Evolutionary conservation across 2,329 filamentous ascomycete species (phyloP).

Genomic region (Hymenoscyphus fraxineus): DNA sequence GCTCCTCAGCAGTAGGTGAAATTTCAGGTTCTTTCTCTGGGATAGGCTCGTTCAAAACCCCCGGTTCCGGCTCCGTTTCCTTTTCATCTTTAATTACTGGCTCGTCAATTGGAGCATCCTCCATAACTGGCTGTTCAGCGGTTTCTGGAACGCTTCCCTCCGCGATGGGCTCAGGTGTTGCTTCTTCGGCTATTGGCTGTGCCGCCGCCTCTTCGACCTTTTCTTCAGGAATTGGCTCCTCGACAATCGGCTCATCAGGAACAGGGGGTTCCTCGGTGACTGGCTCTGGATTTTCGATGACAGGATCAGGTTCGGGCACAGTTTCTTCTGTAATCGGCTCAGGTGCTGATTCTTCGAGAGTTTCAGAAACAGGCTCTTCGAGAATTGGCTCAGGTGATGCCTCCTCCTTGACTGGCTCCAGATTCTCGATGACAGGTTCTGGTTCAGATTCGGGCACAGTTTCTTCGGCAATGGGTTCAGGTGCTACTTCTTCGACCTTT

Average conservation of each 20-base stretch:
- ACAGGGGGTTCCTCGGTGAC: not conserved
- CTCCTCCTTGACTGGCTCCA: not conserved
- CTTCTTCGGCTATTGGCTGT: not conserved
- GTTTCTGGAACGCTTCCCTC: not conserved
- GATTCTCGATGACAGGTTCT: not conserved
- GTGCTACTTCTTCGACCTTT: not conserved
- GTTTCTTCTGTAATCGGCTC: not conserved
- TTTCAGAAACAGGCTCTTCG: not conserved
- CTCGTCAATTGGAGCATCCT: not conserved
- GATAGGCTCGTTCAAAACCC: not conserved
- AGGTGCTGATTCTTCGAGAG: not conserved
- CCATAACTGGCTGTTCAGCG: not conserved
- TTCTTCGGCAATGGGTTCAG: not conserved
- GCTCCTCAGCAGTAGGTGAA: not conserved
- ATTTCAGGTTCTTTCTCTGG: not conserved
- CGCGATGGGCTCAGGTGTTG: too few relatives aligned
- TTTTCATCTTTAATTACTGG: not conserved
- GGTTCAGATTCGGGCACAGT: not conserved
- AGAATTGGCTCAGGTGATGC: not conserved
- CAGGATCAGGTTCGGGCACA: not conserved
- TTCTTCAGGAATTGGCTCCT: slow-evolving; percentile 2
- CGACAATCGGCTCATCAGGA: not conserved
- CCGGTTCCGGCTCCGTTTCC: not conserved
- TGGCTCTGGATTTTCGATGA: not conserved
- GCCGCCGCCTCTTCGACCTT: not conserved